Base-by-base conservation (phyloP, 2,329 filamentous ascomycete genomes). In the Raffaelea albimanens region DNA sequence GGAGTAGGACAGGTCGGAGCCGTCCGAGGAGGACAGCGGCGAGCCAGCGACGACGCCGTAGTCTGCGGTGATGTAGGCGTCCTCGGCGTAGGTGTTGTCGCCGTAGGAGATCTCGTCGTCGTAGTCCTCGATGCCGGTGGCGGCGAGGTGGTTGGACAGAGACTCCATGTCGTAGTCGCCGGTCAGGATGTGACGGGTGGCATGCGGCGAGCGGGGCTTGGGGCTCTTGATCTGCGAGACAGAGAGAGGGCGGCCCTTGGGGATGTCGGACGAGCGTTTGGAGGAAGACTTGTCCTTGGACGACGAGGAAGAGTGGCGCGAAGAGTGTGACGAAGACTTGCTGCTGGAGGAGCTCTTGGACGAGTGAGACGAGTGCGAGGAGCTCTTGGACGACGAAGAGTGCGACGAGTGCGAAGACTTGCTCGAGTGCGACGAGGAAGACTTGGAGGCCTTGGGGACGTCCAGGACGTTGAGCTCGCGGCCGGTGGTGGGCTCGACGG, bases 391-490 rank as follows among this genome's bases (percentile, higher is more conserved):
- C 29, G 67, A 63, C 21, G 67, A 65, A 47, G 69, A 67, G 48
- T 62, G 62, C 11, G 67, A 66, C 55, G 68, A 67, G 50, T 9
- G 31, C 16, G 73, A 34, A 34, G 44, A 43, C n/a, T n/a, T n/a
- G n/a, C n/a, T n/a, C 42, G 64, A 67, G 31, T 67, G 63, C 21
- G 67, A 65, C 48, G 69, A 67, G 48, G 62, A 62, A 10, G 67
- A 66, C 55, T 68, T 67, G 50, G 9, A 10, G 9, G 73, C 70
- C 63, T 73, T 77, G 65, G 89, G 86, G 52, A 95, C 87, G 67
- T 97, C 90, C 67, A 98, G 87, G 70, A 95, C 87, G 80, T 98
- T 98, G 60, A 98, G 79, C 69, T 90, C 88, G 67, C 93, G 91
- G 71, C 90, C 88, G 49, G 93, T 97, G 67, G 90, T 97, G 64